Base-by-base conservation (phyloP, 768 basidiomycete species). In the Suillus paluster region DNA sequence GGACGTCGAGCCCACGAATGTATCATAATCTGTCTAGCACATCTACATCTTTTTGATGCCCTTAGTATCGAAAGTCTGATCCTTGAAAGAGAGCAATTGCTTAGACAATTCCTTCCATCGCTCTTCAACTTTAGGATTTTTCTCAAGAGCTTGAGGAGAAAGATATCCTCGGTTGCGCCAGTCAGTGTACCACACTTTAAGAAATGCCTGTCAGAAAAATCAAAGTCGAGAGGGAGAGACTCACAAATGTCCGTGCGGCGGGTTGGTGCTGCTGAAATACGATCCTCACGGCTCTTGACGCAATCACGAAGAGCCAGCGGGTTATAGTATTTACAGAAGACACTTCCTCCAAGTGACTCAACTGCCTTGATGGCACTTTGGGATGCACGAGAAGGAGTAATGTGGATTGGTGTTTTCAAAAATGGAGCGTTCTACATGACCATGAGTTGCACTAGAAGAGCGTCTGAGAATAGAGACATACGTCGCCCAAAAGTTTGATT, bases 271-370 rank as follows among this genome's bases (percentile, higher is more conserved):
- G 95, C 95, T 58, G 84, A 79, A 60, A 83, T 77, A 58, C 88
- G 84, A 70, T 95, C 91, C 21, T 82, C 85, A 34, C 86, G 83
- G 5, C 87, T 88, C 66, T 91, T 86, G 64, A 94, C 75, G 64
- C 86, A 90, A 68, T 95, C 92, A 41, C 87, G 85, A 53, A 99
- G 83, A 1, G 92, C 89, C 38, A 97, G 83, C 21, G 84, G 76
- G 76, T 99, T 99, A 78, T 97, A 95, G 74, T 92, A 97, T 71
- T 93, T 90, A 79, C 95, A 95, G 50, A 90, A 86, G 39, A 98
- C 86, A 53, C 86, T 85, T 27, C 97, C 97, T 25, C 95, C 94
- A 11, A 80, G 82, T 19, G 80, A 79, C 73, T 98, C 94, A 59
- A 99, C 87, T 0, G 95, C 92, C 57, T 83, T 73, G 60, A 98